Evolutionary conservation across 257 asterid species (phyloP), one percentile per base, ranked within the genome.

Genomic region (Lycium ferocissimum): DNA sequence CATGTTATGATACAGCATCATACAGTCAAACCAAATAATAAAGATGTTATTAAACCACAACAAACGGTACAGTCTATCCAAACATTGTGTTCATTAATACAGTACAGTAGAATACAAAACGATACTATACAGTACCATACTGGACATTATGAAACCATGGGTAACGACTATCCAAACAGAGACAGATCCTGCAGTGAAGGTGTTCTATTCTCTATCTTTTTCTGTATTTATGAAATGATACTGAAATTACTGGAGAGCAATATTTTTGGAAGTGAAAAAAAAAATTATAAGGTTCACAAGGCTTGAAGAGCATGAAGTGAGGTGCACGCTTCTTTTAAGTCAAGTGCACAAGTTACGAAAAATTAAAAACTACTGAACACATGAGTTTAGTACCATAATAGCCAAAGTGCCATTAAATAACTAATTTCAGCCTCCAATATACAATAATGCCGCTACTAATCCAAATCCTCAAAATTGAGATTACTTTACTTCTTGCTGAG

Each of bases 171-270:
- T n/a, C n/a, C n/a, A n/a, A n/a, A n/a, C 35, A 96, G 97, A 66
- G 84, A 86, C 89, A 94, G 94, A 86, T 88, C 92, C 63, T 89
- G 88, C 88, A 92, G 81, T 0, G 96, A 88, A 57, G 92, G 83
- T 12, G 15, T 80, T 65, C 89, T 88, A 71, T 78, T 88, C 83
- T 89, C 86, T 45, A 13, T 72, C 80, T 47, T 85, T 86, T 92
- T 97, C 98, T 94, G 93, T 89, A 86, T 79, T 43, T 3, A 51
- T 76, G 81, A 86, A 76, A 76, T 51, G 63, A 14, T 33, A 51
- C 14, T 76, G 63, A 51, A 76, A 76, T 76, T 47, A 51, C 38
- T 3, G 26, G 63, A 51, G 22, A 76, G 45, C 37, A 73, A 13
- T 6, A 26, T 20, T 73, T 73, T 47, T 47, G 6, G 13, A 45